Evolutionary conservation across 495 filamentous ascomycete species (phyloP).

Genomic region (Aspergillus saccharolyticus): DNA sequence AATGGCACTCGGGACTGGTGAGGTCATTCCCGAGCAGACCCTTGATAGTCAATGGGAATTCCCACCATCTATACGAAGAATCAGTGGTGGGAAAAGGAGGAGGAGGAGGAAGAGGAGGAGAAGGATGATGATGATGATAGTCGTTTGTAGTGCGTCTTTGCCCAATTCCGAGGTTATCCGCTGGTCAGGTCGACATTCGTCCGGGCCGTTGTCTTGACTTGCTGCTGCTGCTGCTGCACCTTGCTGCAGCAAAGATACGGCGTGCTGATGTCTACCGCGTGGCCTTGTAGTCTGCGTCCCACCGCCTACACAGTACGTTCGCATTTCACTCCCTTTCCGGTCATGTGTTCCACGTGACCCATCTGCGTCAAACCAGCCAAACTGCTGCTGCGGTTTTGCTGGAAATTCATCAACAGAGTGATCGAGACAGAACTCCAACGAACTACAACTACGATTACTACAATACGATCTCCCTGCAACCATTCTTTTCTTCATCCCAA

Average conservation of each 20-base stretch:
- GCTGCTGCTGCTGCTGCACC: not conserved
- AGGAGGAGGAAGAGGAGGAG: not conserved
- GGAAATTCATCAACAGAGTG: not conserved
- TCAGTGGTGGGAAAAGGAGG: not conserved
- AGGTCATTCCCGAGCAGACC: constrained; percentile 18
- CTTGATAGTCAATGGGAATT: not conserved
- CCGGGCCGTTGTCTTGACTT: not conserved
- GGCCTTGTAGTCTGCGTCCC: constrained; percentile 9
- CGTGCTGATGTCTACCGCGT: constrained; percentile 16
- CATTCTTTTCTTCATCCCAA: not conserved
- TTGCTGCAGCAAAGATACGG: constrained; percentile 1
- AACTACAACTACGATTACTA: not conserved
- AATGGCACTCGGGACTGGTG: constrained; percentile 7
- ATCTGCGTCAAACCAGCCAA: not conserved
- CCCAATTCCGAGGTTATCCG: constrained; percentile 11
- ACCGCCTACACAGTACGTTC: not conserved
- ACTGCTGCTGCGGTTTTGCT: not conserved
- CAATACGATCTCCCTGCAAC: not conserved
- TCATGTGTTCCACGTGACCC: constrained; percentile 13
- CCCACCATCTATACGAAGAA: too few species aligned
- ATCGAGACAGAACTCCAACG: not conserved
- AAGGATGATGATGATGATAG: not conserved
- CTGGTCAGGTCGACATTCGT: not conserved
- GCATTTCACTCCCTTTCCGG: not conserved
- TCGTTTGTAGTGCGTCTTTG: not conserved